Evolutionary conservation across 225 moss, liverwort and hornwort species (phyloP).

Genomic region (Physcomitrellopsis africana): DNA sequence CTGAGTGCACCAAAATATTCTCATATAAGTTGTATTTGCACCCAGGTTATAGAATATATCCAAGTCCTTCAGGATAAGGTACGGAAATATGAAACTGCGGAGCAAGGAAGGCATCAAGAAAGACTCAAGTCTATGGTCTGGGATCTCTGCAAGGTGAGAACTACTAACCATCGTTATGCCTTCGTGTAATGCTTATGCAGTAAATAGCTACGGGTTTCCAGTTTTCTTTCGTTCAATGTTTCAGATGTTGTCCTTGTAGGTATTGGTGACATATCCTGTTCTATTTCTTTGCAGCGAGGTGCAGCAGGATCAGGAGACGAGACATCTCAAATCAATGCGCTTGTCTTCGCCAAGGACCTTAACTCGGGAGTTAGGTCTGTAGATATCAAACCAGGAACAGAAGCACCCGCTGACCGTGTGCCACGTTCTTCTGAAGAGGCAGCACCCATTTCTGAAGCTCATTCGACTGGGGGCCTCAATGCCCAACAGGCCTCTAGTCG

Average conservation of each 20-base stretch:
- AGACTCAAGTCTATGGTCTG: conserved; percentile 79
- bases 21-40: background rate
- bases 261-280: background rate
- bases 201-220: background rate
- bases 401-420: conserved; percentile 30
- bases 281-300: conserved; percentile 46
- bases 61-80: conserved; percentile 77
- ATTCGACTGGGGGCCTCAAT: conserved; percentile 36
- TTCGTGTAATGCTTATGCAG: too few relatives aligned
- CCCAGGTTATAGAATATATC: conserved; percentile 83
- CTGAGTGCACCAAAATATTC: background rate
- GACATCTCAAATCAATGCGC: conserved; percentile 57
- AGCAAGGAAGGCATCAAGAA: conserved; percentile 75
- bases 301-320: conserved; percentile 66
- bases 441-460: conserved; percentile 42
- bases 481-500: conserved; percentile 46
- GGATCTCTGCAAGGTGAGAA: conserved; percentile 74
- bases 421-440: conserved; percentile 39
- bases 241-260: background rate
- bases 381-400: conserved; percentile 62
- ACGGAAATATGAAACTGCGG: conserved; percentile 64
- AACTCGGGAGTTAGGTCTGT: conserved; percentile 42
- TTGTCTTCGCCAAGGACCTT: conserved; percentile 64
- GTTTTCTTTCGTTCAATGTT: background rate
- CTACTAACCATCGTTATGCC: background rate